Percentiles rank a stretch among this genome's conserved stretches.
phyloP scores from a whole-genome alignment of 1,284 basidiomycete species.

The Blastosporella zonata region DNA sequence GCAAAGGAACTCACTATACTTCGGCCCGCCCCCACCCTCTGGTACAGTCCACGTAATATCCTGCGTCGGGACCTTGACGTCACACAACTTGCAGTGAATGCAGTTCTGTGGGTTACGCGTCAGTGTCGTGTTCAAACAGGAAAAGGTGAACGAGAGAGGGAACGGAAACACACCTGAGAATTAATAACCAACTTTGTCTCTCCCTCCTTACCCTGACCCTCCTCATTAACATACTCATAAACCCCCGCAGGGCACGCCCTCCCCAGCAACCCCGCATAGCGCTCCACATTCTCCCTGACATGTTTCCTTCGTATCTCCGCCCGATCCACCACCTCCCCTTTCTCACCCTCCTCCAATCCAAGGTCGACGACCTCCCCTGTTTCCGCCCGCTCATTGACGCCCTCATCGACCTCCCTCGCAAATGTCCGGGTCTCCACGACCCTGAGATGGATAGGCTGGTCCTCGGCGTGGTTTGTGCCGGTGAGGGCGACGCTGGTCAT shows the following conservation, averaged over 20 bases:
- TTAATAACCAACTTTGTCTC: slow-evolving; percentile 90
- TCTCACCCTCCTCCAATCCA: too few species aligned
- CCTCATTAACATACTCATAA: slow-evolving; percentile 93
- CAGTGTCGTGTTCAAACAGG: too few species aligned
- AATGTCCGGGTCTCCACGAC: slow-evolving; percentile 46
- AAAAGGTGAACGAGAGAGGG: too few species aligned
- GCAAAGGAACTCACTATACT: slow-evolving; percentile 70
- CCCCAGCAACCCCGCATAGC: slow-evolving; percentile 86
- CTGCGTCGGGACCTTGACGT: slow-evolving; percentile 90
- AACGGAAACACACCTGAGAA: slow-evolving; percentile 64
- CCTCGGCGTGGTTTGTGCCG: slow-evolving; percentile 95
- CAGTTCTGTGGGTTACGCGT: slow-evolving; percentile 57
- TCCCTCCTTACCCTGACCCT: slow-evolving; percentile 43
- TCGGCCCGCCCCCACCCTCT: slow-evolving; percentile 91
- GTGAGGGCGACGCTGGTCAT: slow-evolving; percentile 90
- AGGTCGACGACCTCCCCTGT: slow-evolving; percentile 34
- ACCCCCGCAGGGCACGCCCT: slow-evolving; percentile 94
- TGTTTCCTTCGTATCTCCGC: slow-evolving; percentile 59
- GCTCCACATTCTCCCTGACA: slow-evolving; percentile 72
- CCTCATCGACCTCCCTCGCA: slow-evolving; percentile 36
- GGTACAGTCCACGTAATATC: slow-evolving; percentile 95
- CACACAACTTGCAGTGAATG: slow-evolving; percentile 93
- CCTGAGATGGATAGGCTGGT: slow-evolving; percentile 89
- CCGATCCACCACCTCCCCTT: slow-evolving; percentile 41
- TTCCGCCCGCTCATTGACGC: slow-evolving; percentile 20